Conservation (phyloP, 495 filamentous ascomycete species). For the Trichoderma orchidacearum region DNA sequence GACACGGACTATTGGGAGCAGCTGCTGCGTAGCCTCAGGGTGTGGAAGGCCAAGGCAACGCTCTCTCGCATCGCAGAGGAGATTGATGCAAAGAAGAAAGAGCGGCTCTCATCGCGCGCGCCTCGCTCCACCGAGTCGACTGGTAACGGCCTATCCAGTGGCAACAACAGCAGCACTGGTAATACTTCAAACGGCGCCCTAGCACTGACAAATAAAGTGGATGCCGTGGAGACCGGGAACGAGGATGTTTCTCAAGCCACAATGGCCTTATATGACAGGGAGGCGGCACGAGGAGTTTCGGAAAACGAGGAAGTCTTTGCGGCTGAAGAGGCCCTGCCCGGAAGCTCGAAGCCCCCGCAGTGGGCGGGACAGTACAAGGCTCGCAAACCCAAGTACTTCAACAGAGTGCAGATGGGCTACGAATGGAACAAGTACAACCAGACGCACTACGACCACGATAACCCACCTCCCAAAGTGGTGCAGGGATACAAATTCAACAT, state of each 20-base stretch:
- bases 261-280: conserved; percentile 81
- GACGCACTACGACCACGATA: conserved; percentile 98
- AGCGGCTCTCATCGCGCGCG: conserved; percentile 61
- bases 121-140: conserved; percentile 25
- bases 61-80: conserved; percentile 67
- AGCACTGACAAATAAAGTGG: conserved; percentile 2
- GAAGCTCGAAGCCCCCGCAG: conserved; percentile 42
- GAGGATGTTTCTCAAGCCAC: conserved; percentile 89
- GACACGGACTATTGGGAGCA: conserved; percentile 98
- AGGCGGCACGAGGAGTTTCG: conserved; percentile 79
- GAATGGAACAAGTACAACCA: conserved; percentile 99
- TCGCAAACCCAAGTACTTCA: conserved; percentile 93
- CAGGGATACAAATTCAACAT: conserved; percentile 99
- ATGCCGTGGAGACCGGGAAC: conserved; percentile 31
- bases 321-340: conserved; percentile 69
- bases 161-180: conserved; percentile 1
- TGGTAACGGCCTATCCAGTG: conserved; percentile 8
- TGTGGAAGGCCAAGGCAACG: conserved; percentile 86
- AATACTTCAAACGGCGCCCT: conserved; percentile 10
- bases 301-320: conserved; percentile 97
- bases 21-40: conserved; percentile 65
- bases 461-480: conserved; percentile 94
- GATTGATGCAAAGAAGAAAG: conserved; percentile 58
- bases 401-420: conserved; percentile 96
- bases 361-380: conserved; percentile 90